Conservation (phyloP, 148 eudicot genomes). For the Cornus suecica region DNA sequence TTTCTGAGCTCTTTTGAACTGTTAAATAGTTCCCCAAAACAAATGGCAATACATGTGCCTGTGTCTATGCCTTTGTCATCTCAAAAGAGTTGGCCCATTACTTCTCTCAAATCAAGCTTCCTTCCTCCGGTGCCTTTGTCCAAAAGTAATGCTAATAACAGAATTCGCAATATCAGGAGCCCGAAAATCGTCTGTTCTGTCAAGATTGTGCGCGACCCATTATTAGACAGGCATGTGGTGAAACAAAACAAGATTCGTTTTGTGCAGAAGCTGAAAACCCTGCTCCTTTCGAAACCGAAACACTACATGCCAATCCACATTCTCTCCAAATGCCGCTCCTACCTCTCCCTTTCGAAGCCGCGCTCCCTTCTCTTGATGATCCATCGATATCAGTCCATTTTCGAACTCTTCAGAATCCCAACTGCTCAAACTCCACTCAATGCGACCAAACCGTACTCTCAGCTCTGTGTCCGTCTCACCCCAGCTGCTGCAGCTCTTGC, state of each 20-base stretch:
- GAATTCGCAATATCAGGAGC: slow-evolving; percentile 16
- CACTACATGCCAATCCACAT: slow-evolving; percentile 73
- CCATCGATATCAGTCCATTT: slow-evolving; percentile 76
- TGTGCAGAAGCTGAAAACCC: slow-evolving; percentile 75
- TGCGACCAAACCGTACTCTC: slow-evolving; percentile 53
- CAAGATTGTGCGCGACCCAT: slow-evolving; percentile 66
- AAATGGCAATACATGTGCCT: slow-evolving; percentile 35
- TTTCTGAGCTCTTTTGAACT: slow-evolving; percentile 7
- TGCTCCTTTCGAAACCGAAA: slow-evolving; percentile 87
- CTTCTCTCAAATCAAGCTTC: slow-evolving; percentile 28
- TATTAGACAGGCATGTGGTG: slow-evolving; percentile 74
- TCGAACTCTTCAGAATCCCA: slow-evolving; percentile 81
- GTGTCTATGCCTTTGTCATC: slow-evolving; percentile 20
- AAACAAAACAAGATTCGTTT: slow-evolving; percentile 78
- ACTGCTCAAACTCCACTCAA: slow-evolving; percentile 62
- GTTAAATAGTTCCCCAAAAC: background rate
- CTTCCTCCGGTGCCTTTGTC: slow-evolving; percentile 13
- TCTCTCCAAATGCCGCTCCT: slow-evolving; percentile 73
- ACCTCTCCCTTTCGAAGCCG: slow-evolving; percentile 56
- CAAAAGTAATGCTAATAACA: slow-evolving; percentile 9
- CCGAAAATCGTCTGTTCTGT: slow-evolving; percentile 25
- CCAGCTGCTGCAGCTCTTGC: slow-evolving; percentile 73
- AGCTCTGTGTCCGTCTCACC: slow-evolving; percentile 83
- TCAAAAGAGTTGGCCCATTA: slow-evolving; percentile 11
- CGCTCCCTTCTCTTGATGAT: slow-evolving; percentile 74